Evolutionary conservation across 2,329 filamentous ascomycete genomes (phyloP), one percentile per base, ranked within the genome.

Genomic region (Colletotrichum sp.): DNA sequence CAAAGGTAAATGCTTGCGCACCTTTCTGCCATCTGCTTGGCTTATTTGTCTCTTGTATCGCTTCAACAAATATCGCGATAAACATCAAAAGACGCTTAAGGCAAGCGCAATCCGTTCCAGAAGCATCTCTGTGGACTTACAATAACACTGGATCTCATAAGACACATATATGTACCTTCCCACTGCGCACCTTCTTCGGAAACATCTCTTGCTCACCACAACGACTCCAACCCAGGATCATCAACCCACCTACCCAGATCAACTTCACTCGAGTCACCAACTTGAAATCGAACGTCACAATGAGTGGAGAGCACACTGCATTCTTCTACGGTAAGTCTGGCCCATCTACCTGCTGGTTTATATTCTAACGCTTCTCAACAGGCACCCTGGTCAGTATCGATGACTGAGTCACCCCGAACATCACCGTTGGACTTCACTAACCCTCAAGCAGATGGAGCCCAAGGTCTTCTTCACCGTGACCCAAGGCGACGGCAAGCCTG

Each of bases 401-500:
- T 16, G 34, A 18, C 32, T n/a, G 18, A 18, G 7, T 15, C 66
- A 3, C 9, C 24, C 12, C 21, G 18, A 28, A 32, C 9, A 63
- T 62, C 28, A 21, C 10, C n/a, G 28, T 63, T 36, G 21, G 21
- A 70, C 18, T 16, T 83, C 76, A 81, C 76, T 69, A 32, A 9
- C 21, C 44, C 16, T 8, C 1, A 8, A 63, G 30, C 32, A 88
- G 86, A 98, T 98, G 96, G 94, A 93, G n/a, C 92, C 94, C 0
- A 92, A 94, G 81, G 93, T 99, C 80, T 95, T 99, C 80, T 94
- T 94, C 86, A 94, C 94, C 39, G 96, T 98, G 59, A 95, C 95
- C 84, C 95, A 96, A 85, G 91, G 92, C 79, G 85, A 86, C 10
- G 83, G 86, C 18, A 80, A 83, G 7, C 88, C 89, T 77, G 81